phyloP scores from a whole-genome alignment of 768 basidiomycete species.

The Daedalea quercina region DNA sequence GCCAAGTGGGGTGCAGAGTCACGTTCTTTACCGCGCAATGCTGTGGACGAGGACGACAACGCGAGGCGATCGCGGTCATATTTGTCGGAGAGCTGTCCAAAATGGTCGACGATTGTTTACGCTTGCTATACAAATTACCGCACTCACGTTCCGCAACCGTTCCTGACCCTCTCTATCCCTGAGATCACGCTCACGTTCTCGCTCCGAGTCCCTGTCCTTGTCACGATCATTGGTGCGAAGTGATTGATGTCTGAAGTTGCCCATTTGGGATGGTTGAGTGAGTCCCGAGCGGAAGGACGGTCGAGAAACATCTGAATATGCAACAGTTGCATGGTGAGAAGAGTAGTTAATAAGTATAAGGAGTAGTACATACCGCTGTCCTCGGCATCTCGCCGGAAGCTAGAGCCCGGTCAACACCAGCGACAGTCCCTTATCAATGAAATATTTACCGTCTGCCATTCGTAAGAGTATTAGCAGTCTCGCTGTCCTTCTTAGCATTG shows the following conservation, averaged over 20 bases:
- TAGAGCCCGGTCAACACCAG: conserved; percentile 19
- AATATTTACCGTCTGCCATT: conserved; percentile 49
- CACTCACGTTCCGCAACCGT: conserved; percentile 64
- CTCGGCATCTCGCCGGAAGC: conserved; percentile 72
- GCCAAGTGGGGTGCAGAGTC: conserved; percentile 58
- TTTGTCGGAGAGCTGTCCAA: conserved; percentile 73
- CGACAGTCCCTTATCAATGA: background rate
- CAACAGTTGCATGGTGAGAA: background rate
- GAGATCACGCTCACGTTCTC: conserved; percentile 46
- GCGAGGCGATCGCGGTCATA: conserved; percentile 78
- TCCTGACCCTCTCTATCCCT: conserved; percentile 76
- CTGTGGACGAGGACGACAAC: conserved; percentile 35
- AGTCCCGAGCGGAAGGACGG: conserved; percentile 66
- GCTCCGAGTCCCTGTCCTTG: conserved; percentile 32
- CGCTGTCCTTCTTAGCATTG: conserved; percentile 61
- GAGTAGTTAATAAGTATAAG: background rate
- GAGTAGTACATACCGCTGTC: conserved; percentile 48
- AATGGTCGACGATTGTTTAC: background rate
- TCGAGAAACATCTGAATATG: conserved; percentile 31
- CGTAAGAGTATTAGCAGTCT: conserved; percentile 41
- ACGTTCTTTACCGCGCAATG: conserved; percentile 57
- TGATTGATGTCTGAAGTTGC: conserved; percentile 87
- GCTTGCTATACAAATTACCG: conserved; percentile 4
- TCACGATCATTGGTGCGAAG: conserved; percentile 58
- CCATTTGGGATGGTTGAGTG: conserved; percentile 87